These are phyloP conservation scores for Cryptosporidium meleagridis DNA, from an alignment of 169 alveolate species.

Conservation along the genomic window DNA sequence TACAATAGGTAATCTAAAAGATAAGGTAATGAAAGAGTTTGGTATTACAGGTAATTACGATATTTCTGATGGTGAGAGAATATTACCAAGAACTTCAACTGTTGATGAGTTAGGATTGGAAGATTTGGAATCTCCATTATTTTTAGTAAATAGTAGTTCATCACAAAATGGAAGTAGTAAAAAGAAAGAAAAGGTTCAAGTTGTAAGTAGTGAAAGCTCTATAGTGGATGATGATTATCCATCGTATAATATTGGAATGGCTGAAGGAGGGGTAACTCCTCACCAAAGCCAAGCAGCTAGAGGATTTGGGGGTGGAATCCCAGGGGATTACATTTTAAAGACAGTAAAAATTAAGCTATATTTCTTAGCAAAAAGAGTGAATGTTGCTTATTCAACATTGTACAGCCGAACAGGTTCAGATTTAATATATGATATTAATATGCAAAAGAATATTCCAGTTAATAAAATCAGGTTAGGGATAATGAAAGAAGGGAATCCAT, in stretches of 20 bases:
- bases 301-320: conserved; percentile 24
- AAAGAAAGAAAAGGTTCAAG: not conserved
- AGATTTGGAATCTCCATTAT: conserved; percentile 13
- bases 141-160: not conserved
- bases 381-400: conserved; percentile 58
- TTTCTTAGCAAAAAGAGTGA: conserved; percentile 53
- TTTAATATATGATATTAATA: conserved; percentile 57
- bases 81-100: conserved; percentile 7
- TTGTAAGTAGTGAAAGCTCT: not conserved
- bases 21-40: conserved; percentile 20
- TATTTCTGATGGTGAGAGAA: conserved; percentile 31
- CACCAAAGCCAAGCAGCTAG: not conserved
- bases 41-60: not conserved
- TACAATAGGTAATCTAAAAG: conserved; percentile 1
- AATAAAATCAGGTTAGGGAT: conserved; percentile 35
- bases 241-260: not conserved
- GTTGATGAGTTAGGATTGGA: conserved; percentile 44
- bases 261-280: not conserved
- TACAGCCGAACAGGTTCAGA: conserved; percentile 62
- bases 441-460: conserved; percentile 58
- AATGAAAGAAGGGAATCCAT: conserved; percentile 34
- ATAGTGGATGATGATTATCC: not conserved
- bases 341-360: conserved; percentile 52
- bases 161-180: not conserved
- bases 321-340: conserved; percentile 67